A percentile compares a stretch with the other conserved stretches of the same genome.
phyloP scores from a whole-genome alignment of 2,329 filamentous ascomycete genomes.

The Hypoxylon sp. region DNA sequence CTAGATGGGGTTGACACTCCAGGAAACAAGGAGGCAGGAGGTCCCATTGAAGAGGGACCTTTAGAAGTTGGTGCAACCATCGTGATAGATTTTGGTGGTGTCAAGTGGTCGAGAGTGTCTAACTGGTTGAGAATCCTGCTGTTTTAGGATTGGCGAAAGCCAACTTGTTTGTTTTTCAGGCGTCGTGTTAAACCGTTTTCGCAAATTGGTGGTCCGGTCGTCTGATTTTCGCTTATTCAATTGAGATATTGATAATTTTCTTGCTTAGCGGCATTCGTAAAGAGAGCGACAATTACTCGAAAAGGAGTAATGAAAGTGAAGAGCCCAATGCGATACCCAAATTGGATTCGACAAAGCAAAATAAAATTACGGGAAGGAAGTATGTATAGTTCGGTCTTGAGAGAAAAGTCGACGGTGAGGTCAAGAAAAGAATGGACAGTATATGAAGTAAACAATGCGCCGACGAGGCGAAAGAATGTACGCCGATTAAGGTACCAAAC shows the following conservation, averaged over 20 bases:
- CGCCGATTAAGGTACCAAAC: no score
- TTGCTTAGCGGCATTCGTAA: not conserved
- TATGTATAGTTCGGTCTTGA: no score
- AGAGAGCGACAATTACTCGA: conserved; percentile 7
- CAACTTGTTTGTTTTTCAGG: no score
- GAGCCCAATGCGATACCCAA: no score
- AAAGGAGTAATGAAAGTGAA: not conserved
- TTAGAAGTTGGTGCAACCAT: conserved; percentile 37
- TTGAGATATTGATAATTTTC: not conserved
- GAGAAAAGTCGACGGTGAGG: conserved; percentile 13
- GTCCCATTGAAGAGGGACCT: conserved; percentile 31
- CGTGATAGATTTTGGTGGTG: not conserved
- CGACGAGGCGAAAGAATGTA: conserved; percentile 36
- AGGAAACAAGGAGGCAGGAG: conserved; percentile 31
- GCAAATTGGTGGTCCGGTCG: no score
- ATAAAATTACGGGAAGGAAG: no score
- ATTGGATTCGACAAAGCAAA: conserved; percentile 1
- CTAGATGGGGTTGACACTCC: conserved; percentile 40
- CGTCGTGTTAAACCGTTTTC: no score
- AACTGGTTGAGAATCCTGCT: no score
- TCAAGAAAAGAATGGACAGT: conserved; percentile 28
- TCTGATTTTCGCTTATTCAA: not conserved
- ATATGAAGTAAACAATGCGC: conserved; percentile 31
- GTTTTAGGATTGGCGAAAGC: no score
- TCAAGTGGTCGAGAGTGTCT: no score